Evolutionary conservation across 2,329 filamentous ascomycete species (phyloP).

Genomic region (Thelonectria olida): DNA sequence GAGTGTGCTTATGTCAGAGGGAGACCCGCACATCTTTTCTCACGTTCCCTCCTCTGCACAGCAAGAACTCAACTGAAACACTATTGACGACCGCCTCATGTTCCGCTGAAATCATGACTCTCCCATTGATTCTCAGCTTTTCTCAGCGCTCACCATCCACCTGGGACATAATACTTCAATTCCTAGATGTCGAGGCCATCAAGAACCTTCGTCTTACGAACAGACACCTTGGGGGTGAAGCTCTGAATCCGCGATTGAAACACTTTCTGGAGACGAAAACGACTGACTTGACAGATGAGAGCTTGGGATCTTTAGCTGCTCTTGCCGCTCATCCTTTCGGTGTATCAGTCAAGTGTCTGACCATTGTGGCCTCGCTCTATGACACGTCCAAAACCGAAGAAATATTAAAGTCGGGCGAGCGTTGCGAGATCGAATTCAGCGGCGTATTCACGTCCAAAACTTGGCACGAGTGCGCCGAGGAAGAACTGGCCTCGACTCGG

Average conservation of each 20-base stretch:
- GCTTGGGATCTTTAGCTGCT: not conserved
- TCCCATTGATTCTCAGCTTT: not conserved
- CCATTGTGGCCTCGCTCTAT: not conserved
- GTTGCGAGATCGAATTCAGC: not conserved
- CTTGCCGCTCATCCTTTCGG: not conserved
- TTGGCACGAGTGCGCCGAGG: not conserved
- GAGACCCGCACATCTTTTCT: no score
- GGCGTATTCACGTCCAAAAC: not conserved
- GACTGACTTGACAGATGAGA: not conserved
- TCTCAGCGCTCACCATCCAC: not conserved
- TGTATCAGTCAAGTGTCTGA: not conserved
- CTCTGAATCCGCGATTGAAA: not conserved
- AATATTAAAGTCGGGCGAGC: not conserved
- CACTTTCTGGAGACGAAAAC: not conserved
- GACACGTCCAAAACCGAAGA: not conserved
- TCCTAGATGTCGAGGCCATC: not conserved
- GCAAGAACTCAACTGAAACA: no score
- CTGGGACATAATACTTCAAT: not conserved
- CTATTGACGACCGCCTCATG: no score
- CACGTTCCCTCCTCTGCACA: no score
- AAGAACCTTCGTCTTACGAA: not conserved
- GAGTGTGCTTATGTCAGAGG: no score
- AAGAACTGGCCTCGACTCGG: not conserved
- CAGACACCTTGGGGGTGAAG: not conserved
- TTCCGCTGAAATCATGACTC: not conserved